Percentiles rank a stretch among this genome's conserved stretches.
phyloP scores from a whole-genome alignment of 352 stramenopile genomes.

The Phytophthora uliginosa region DNA sequence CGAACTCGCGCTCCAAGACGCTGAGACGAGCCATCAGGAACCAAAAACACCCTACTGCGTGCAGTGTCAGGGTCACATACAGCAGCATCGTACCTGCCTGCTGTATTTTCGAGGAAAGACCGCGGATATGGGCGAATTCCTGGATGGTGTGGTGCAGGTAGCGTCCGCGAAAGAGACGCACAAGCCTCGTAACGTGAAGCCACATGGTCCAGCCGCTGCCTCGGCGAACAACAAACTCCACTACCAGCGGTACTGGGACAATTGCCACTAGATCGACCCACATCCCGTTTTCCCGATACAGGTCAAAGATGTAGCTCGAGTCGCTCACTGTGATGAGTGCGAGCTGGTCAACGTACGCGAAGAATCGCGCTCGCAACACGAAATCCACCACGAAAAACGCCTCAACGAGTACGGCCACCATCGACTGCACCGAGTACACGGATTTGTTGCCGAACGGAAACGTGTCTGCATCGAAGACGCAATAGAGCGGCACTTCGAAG shows the following conservation, averaged over 20 bases:
- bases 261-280: conserved; percentile 68
- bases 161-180: conserved; percentile 60
- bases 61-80: conserved; percentile 71
- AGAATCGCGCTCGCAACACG: conserved; percentile 56
- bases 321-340: conserved; percentile 75
- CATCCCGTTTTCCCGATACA: conserved; percentile 65
- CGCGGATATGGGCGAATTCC: conserved; percentile 61
- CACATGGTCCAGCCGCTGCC: conserved; percentile 43
- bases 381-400: conserved; percentile 70
- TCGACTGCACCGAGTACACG: conserved; percentile 56
- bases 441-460: conserved; percentile 58
- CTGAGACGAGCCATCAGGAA: conserved; percentile 81
- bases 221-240: conserved; percentile 50
- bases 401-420: conserved; percentile 64
- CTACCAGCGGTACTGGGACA: conserved; percentile 61
- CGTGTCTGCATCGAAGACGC: conserved; percentile 69
- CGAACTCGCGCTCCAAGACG: conserved; percentile 42
- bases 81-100: conserved; percentile 66
- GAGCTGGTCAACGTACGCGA: conserved; percentile 76
- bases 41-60: conserved; percentile 77
- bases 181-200: conserved; percentile 55
- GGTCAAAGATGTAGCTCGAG: conserved; percentile 70
- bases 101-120: conserved; percentile 72
- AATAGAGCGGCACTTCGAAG: conserved; percentile 75
- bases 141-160: conserved; percentile 64